Evolutionary conservation across 371 early-diverging fungal species (phyloP), one percentile per base, ranked within the genome.

Genomic region (Cokeromyces recurvatus): DNA sequence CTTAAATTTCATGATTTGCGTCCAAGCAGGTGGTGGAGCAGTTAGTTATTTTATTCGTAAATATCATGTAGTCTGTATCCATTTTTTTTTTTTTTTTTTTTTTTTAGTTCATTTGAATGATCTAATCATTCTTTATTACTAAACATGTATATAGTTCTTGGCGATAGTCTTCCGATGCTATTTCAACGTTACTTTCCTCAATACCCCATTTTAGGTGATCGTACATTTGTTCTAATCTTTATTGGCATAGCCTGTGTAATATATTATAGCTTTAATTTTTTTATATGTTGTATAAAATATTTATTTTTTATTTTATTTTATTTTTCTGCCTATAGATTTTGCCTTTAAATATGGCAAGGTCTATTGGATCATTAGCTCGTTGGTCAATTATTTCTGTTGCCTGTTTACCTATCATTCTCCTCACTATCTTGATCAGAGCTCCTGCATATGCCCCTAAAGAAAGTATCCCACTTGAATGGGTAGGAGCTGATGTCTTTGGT

Each of bases 111-210:
- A n/a, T n/a, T n/a, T n/a, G n/a, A n/a, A n/a, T n/a, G n/a, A n/a
- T n/a, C n/a, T n/a, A n/a, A n/a, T n/a, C n/a, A n/a, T n/a, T n/a
- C n/a, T n/a, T n/a, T 9, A 32, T 14, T 14, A 32, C 4, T 32
- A 22, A 15, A 8, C 46, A n/a, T 21, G 8, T 4, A 8, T n/a
- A n/a, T 66, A 62, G 75, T 81, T 34, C 51, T 81, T 12, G 81
- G 81, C 34, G 81, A 81, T 48, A 78, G 79, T 38, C 57, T 78
- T 14, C 78, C 81, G 0, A 53, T 77, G 16, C 36, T 81, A n/a
- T 55, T 76, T 20, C 53, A 51, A 9, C 57, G 70, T 8, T 75
- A 65, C 56, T 39, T 76, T 32, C 62, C 71, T 32, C 55, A 59
- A 42, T 27, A 45, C 23, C 51, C 64, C 4, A 31, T 76, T 17